A percentile compares a stretch with the other conserved stretches of the same genome.
Conservation (phyloP, 805 yeast species). For the Hanseniaspora pseudoguilliermondii region DNA sequence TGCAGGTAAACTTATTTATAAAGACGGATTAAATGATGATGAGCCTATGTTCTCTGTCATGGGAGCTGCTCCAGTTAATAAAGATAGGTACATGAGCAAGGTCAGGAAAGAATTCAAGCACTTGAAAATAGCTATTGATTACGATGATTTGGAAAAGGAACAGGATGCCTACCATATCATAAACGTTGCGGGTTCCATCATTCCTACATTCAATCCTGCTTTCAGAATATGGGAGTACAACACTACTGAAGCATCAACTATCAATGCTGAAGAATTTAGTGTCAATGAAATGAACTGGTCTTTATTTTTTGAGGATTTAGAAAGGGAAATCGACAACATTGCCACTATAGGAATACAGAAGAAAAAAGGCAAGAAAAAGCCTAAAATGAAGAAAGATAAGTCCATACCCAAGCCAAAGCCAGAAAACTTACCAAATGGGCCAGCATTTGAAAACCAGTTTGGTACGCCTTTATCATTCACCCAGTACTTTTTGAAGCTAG, state of each 20-base stretch:
- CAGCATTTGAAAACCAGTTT: constrained; percentile 58
- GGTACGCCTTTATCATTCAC: constrained; percentile 63
- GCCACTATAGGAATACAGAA: constrained; percentile 19
- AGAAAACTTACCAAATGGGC: constrained; percentile 43
- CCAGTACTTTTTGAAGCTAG: constrained; percentile 62
- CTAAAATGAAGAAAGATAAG: constrained; percentile 34
- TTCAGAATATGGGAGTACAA: constrained; percentile 80
- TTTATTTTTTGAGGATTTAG: constrained; percentile 39
- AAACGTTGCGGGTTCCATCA: constrained; percentile 57
- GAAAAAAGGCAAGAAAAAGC: constrained; percentile 19
- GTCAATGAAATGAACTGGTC: constrained; percentile 41
- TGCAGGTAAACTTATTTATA: constrained; percentile 10
- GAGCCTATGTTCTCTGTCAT: constrained; percentile 30
- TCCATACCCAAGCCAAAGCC: constrained; percentile 57
- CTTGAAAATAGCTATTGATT: neutral
- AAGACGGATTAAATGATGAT: constrained; percentile 20
- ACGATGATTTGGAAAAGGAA: neutral
- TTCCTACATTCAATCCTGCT: constrained; percentile 79
- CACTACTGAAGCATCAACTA: constrained; percentile 35
- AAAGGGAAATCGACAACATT: constrained; percentile 22
- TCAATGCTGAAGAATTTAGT: neutral
- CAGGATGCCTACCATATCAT: constrained; percentile 41
- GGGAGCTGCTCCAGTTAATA: constrained; percentile 59
- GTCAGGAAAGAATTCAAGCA: constrained; percentile 19
- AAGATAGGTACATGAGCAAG: constrained; percentile 44